A percentile compares a stretch with the other conserved stretches of the same genome.
Conservation (phyloP, 352 stramenopile species). For the Phytophthora ramorum region DNA sequence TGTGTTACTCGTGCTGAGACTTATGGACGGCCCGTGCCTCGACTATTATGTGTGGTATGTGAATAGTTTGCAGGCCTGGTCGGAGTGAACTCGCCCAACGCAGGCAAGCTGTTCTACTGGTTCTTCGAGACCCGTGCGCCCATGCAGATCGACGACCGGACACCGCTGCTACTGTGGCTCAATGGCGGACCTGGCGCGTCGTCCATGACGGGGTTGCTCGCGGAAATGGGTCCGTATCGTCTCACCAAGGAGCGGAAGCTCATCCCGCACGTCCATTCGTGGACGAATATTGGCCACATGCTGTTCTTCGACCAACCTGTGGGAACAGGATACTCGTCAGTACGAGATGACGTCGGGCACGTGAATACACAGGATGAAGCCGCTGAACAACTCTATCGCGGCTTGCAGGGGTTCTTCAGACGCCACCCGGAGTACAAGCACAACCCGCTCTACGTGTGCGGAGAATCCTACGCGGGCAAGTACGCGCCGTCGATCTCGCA, state of each 20-base stretch:
- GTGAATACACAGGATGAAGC: slow-evolving; percentile 75
- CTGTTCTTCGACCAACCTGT: slow-evolving; percentile 88
- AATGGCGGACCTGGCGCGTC: slow-evolving; percentile 81
- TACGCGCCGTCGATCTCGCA: slow-evolving; percentile 96
- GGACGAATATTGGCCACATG: slow-evolving; percentile 84
- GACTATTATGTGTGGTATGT: slow-evolving; percentile 43
- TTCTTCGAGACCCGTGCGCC: slow-evolving; percentile 79
- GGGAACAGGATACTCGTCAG: slow-evolving; percentile 79
- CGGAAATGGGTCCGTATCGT: slow-evolving; percentile 84
- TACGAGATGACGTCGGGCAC: slow-evolving; percentile 75
- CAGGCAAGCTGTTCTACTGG: slow-evolving; percentile 86
- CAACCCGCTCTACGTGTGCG: slow-evolving; percentile 72
- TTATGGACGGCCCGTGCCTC: slow-evolving; percentile 28
- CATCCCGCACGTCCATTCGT: slow-evolving; percentile 72
- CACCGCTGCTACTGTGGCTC: slow-evolving; percentile 81
- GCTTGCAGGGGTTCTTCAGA: slow-evolving; percentile 91
- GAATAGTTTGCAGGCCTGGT: slow-evolving; percentile 76
- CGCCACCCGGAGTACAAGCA: slow-evolving; percentile 86
- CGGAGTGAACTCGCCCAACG: slow-evolving; percentile 58
- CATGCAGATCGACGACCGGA: slow-evolving; percentile 52
- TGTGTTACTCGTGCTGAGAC: slow-evolving; percentile 34
- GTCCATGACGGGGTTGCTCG: slow-evolving; percentile 81
- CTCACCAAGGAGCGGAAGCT: slow-evolving; percentile 71
- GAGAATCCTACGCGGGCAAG: slow-evolving; percentile 97
- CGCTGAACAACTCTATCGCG: slow-evolving; percentile 92